Base-by-base conservation (phyloP, 192 early-diverging fungal species). In the Rhizoclosmatium globosum region DNA sequence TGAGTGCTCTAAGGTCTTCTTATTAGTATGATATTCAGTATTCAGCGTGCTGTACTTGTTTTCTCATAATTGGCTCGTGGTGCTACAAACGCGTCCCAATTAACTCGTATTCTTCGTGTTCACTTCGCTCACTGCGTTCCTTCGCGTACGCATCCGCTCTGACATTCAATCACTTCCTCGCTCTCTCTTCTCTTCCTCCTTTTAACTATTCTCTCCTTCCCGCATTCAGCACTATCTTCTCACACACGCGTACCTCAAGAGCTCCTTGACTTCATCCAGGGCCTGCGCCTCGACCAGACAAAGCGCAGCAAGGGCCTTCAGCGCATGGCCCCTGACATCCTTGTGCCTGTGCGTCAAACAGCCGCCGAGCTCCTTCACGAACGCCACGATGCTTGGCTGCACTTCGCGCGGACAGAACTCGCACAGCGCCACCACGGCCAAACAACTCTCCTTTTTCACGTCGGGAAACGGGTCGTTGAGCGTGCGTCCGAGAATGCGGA, bases 401-500 rank as follows among this genome's bases (percentile, higher is more conserved):
- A 50, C 6, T 9, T 9, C 15, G 6, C 48, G 48, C 15, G 6
- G 6, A 50, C 48, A 50, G 15, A 9, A 15, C 48, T 4, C 15
- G 48, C 6, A 50, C 48, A 50, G 15, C 4, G 48, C 4, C 6
- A 50, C 48, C 15, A 50, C 48, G 48, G 15, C 6, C 4, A 9
- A 9, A 15, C 48, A 50, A 9, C 6, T 9, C 15, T 50, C 48
- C 15, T 91, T 91, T 64, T 82, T 82, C 23, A 91, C 83, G 23
- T 91, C 88, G 19, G 87, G 88, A 71, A 84, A 91, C 4, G 87
- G 75, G 69, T 91, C 90, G 4, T 23, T 57, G 17, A 90, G 45
- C 0, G 83, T 82, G 23, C 70, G 43, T 56, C 31, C 45, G 47
- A 91, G 68, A 47, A 90, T 85, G 39, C 77, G 68, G n/a, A 86